Evolutionary conservation across 352 stramenopile genomes (phyloP), one percentile per base, ranked within the genome.

Genomic region (Hyphochytrium catenoides): DNA sequence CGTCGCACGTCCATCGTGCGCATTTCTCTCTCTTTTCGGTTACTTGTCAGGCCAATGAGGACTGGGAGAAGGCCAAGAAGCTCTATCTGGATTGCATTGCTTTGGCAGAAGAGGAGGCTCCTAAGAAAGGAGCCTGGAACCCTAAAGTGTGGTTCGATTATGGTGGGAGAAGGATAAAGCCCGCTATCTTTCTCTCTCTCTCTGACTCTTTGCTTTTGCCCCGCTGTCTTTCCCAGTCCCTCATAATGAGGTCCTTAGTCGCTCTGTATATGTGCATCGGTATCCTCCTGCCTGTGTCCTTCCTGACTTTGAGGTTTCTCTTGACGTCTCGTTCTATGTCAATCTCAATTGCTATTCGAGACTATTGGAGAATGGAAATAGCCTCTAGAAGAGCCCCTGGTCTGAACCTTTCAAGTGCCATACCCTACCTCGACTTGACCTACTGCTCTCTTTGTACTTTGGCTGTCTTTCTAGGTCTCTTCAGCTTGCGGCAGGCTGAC

Each of bases 71-170:
- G 41, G 59, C 60, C 20, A 57, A 73, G 36, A 46, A 51, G 38
- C 33, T 74, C 17, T 56, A 77, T 50, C 42, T 70, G 19, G 62
- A 78, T 22, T 58, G 62, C 8, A 59, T 78, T 37, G 56, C 59
- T 1, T 61, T 63, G 15, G 57, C 52, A 3, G 60, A 76, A 20
- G 43, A 57, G 26, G 51, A 61, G n/a, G n/a, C n/a, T n/a, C n/a
- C n/a, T n/a, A n/a, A n/a, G n/a, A n/a, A n/a, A n/a, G n/a, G n/a
- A n/a, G n/a, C n/a, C n/a, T n/a, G n/a, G n/a, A n/a, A n/a, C n/a
- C n/a, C n/a, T n/a, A n/a, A n/a, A n/a, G n/a, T n/a, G n/a, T n/a
- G n/a, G n/a, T n/a, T n/a, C n/a, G n/a, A n/a, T n/a, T n/a, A n/a
- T n/a, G n/a, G n/a, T n/a, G n/a, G n/a, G n/a, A n/a, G n/a, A n/a